A percentile compares a stretch with the other conserved stretches of the same genome.
These are phyloP conservation scores for Cercospora janseana DNA, from an alignment of 2,329 filamentous ascomycete species.

Conservation along the genomic window DNA sequence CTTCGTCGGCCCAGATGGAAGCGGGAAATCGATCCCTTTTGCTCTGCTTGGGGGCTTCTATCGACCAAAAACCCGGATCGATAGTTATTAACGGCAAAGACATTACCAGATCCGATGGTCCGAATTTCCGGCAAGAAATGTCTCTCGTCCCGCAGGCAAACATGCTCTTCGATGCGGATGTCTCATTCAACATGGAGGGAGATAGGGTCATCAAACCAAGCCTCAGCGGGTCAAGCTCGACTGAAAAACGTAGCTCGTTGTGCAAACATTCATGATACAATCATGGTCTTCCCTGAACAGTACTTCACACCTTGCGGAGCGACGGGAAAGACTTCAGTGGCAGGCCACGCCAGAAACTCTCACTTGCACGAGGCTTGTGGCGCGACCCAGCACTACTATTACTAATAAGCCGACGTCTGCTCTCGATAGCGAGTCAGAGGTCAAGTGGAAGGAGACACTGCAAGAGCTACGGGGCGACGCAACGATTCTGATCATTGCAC, in stretches of 20 bases:
- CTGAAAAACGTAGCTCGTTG: constrained; percentile 63
- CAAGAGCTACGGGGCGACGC: constrained; percentile 34
- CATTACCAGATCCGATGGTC: constrained; percentile 54
- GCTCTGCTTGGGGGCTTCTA: constrained; percentile 50
- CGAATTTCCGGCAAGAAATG: constrained; percentile 58
- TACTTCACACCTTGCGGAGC: constrained; percentile 58
- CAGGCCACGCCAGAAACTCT: constrained; percentile 43
- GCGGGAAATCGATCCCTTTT: constrained; percentile 49
- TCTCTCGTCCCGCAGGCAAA: constrained; percentile 70
- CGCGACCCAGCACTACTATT: constrained; percentile 43
- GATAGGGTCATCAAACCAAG: constrained; percentile 43
- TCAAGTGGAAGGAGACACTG: constrained; percentile 40
- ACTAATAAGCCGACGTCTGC: constrained; percentile 46
- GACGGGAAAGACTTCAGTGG: constrained; percentile 44
- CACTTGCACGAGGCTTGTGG: constrained; percentile 44
- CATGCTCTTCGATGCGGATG: constrained; percentile 69
- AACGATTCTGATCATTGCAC: constrained; percentile 48
- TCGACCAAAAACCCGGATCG: constrained; percentile 40
- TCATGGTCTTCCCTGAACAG: constrained; percentile 61
- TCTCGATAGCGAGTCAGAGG: constrained; percentile 45
- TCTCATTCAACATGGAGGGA: constrained; percentile 54
- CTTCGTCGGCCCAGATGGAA: constrained; percentile 49
- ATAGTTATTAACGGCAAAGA: constrained; percentile 55
- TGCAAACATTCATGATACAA: constrained; percentile 69
- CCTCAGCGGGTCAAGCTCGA: constrained; percentile 44